Base-by-base conservation (phyloP, 352 stramenopile species). In the Globisporangium ultimum region DNA sequence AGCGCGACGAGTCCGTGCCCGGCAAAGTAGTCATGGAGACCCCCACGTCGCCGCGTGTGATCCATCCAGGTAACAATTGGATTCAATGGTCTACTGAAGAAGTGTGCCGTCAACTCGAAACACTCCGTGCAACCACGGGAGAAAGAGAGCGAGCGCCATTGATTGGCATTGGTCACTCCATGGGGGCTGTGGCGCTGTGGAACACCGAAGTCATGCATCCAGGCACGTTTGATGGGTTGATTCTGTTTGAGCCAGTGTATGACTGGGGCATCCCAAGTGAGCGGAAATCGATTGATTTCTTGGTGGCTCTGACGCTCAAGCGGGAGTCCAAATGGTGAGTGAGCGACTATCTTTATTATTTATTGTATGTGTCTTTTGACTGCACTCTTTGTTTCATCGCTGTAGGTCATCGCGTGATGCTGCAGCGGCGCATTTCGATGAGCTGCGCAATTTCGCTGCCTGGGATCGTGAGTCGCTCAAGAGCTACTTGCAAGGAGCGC, bases 91-190 rank as follows among this genome's bases (percentile, higher is more conserved):
- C 58, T 7, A 63, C 58, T 2, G 58, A 34, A 2, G 72, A 70
- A 14, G 64, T 83, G 21, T 52, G 63, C 28, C 53, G 60, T 3
- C 64, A 78, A 53, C 63, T 73, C 22, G 38, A 50, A 0, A 11
- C 43, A 11, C 38, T 82, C 1, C 57, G 48, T 32, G n/a, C 22
- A 21, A 32, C 24, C 24, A 32, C 24, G 24, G 5, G 2, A 32
- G 24, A 32, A 32, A 5, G 24, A 15, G 34, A 28, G 13, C 58
- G 56, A 43, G 66, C 56, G 2, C 61, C 64, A 24, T 52, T 82
- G 46, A 85, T 85, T 34, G 75, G 75, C 1, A 68, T 85, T 24
- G 75, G 65, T 3, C 75, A 85, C 48, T 85, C 75, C 0, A 81
- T 85, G 72, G 75, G 72, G 7, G 72, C 61, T 8, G 64, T 57